Evolutionary conservation across 1,139 yeast genomes (phyloP).

Genomic region (Magnusiomyces sp.): DNA sequence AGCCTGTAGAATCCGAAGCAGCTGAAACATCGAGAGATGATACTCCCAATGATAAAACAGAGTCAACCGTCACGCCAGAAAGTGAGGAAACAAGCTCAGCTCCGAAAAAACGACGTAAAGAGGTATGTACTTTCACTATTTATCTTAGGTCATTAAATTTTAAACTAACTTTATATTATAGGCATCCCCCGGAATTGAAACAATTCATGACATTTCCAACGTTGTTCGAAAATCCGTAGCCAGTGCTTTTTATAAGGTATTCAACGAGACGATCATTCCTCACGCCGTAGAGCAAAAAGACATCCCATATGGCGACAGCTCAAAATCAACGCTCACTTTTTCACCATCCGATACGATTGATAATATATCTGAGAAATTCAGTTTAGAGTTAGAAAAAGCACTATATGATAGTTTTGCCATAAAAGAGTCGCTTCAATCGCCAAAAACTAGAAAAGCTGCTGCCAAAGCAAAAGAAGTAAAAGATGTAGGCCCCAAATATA

Average conservation of each 20-base stretch:
- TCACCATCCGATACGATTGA: constrained; percentile 37
- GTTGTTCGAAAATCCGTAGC: constrained; percentile 37
- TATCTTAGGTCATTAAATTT: background rate
- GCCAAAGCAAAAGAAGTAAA: constrained; percentile 20
- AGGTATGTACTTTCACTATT: background rate
- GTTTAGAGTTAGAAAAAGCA: constrained; percentile 36
- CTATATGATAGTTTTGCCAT: constrained; percentile 34
- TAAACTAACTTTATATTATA: too few species aligned
- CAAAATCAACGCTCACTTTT: too few species aligned
- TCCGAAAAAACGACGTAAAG: background rate
- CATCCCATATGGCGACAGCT: too few species aligned
- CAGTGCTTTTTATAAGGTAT: constrained; percentile 33
- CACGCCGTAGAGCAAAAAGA: constrained; percentile 30
- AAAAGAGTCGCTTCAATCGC: constrained; percentile 14
- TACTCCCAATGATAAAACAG: background rate
- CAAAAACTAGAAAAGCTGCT: constrained; percentile 9
- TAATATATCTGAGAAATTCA: constrained; percentile 33
- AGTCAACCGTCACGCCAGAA: background rate
- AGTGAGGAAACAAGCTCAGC: background rate
- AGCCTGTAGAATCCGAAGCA: background rate
- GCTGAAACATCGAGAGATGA: background rate
- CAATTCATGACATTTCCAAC: background rate
- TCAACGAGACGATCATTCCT: constrained; percentile 38
- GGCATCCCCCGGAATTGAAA: background rate
- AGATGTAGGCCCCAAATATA: constrained; percentile 39